Conservation (phyloP, 2,329 filamentous ascomycete genomes). For the Aspergillus fumigatiaffinis region DNA sequence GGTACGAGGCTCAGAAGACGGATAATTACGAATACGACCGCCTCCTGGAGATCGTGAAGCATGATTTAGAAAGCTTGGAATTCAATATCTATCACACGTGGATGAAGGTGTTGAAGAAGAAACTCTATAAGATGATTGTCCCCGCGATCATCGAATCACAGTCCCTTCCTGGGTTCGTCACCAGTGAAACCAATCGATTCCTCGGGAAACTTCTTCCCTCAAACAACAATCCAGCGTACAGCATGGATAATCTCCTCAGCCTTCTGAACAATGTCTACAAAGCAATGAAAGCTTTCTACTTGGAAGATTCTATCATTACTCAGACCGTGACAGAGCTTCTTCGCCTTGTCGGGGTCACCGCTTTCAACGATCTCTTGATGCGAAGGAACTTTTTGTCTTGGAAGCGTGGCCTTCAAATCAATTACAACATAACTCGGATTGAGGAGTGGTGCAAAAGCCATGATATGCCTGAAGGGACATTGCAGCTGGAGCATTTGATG, state of each 20-base stretch:
- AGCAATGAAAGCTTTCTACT: slow-evolving; percentile 97
- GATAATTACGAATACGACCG: slow-evolving; percentile 99
- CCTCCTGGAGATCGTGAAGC: slow-evolving; percentile 96
- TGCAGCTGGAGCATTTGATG: slow-evolving; percentile 98
- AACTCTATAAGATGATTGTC: slow-evolving; percentile 99
- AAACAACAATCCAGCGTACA: slow-evolving; percentile 90
- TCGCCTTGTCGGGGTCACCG: slow-evolving; percentile 89
- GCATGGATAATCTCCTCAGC: slow-evolving; percentile 97
- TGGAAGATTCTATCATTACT: slow-evolving; percentile 92
- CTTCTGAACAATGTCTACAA: slow-evolving; percentile 96
- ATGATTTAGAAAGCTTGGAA: slow-evolving; percentile 94
- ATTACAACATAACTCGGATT: slow-evolving; percentile 99
- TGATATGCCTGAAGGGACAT: slow-evolving; percentile 96
- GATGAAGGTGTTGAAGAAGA: slow-evolving; percentile 99
- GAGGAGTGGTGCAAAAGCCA: slow-evolving; percentile 99
- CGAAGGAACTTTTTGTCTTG: slow-evolving; percentile 96
- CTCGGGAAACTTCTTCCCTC: slow-evolving; percentile 91
- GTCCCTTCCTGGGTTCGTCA: slow-evolving; percentile 95
- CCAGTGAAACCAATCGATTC: slow-evolving; percentile 97
- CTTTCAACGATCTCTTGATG: slow-evolving; percentile 98
- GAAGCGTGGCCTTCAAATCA: slow-evolving; percentile 99
- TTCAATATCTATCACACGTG: slow-evolving; percentile 99
- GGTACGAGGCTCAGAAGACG: slow-evolving; percentile 99
- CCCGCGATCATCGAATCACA: slow-evolving; percentile 99
- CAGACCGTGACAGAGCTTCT: slow-evolving; percentile 94